Evolutionary conservation across 169 alveolate genomes (phyloP).

Genomic region (Plasmodium relictum): DNA sequence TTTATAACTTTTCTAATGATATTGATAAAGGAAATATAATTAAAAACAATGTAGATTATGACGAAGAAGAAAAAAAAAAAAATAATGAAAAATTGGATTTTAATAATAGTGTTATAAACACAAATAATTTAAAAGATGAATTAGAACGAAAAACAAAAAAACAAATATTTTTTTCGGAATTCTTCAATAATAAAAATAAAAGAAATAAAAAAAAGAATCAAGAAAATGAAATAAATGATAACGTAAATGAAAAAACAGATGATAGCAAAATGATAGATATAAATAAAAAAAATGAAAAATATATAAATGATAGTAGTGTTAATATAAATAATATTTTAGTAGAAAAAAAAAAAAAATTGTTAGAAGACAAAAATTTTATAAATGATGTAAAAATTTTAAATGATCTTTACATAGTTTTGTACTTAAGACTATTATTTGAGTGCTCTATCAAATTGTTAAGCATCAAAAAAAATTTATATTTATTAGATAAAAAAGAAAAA

Average conservation of each 20-base stretch:
- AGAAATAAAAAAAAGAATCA: background rate
- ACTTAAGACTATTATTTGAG: slow-evolving; percentile 36
- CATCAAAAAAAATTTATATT: slow-evolving; percentile 38
- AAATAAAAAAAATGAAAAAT: background rate
- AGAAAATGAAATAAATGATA: background rate
- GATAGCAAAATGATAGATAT: background rate
- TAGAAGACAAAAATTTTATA: background rate
- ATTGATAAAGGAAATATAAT: background rate
- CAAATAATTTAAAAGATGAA: background rate
- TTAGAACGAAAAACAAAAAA: background rate
- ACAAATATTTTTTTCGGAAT: background rate
- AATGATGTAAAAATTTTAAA: slow-evolving; percentile 23
- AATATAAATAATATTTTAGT: background rate
- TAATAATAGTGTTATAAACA: background rate
- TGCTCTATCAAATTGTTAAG: slow-evolving; percentile 39
- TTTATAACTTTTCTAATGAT: background rate
- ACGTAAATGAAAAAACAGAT: background rate
- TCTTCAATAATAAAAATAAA: background rate
- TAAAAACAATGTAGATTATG: background rate
- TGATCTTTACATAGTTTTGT: slow-evolving; percentile 30
- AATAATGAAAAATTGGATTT: background rate
- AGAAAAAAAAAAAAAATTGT: background rate
- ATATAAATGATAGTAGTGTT: background rate
- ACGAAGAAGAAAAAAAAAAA: background rate
- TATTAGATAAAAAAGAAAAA: slow-evolving; percentile 26